Evolutionary conservation across 2,329 filamentous ascomycete genomes (phyloP).

Genomic region (Alternaria triticimaculans): DNA sequence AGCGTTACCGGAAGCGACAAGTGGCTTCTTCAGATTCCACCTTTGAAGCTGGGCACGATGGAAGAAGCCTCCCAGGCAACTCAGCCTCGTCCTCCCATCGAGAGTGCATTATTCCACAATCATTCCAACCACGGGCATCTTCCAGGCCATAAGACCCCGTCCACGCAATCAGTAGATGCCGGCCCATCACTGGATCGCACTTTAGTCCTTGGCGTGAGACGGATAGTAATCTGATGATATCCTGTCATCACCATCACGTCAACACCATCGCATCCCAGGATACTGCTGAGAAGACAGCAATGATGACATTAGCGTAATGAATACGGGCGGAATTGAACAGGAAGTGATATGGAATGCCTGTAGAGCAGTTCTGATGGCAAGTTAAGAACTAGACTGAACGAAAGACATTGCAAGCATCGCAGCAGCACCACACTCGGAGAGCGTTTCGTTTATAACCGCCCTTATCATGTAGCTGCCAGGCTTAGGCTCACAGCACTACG

Average conservation of each 20-base stretch:
- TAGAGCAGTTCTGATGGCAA: background rate
- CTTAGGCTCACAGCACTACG: background rate
- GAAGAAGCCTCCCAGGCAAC: background rate
- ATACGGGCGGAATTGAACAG: background rate
- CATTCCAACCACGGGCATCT: background rate
- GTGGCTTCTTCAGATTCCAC: background rate
- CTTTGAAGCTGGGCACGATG: background rate
- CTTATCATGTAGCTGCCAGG: background rate
- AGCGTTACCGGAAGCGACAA: background rate
- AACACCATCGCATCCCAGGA: background rate
- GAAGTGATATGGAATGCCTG: background rate
- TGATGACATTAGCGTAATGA: background rate
- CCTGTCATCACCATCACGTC: background rate
- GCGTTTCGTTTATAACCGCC: background rate
- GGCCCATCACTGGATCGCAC: background rate
- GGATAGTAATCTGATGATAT: background rate
- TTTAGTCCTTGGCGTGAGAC: background rate
- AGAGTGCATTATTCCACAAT: background rate
- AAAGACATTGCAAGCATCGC: background rate
- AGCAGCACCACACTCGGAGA: background rate
- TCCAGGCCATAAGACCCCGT: background rate
- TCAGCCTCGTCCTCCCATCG: background rate
- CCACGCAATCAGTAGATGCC: background rate
- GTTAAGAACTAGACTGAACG: background rate
- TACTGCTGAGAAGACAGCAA: background rate